phyloP scores from a whole-genome alignment of 805 yeast species.

The Sporopachydermia quercuum region DNA sequence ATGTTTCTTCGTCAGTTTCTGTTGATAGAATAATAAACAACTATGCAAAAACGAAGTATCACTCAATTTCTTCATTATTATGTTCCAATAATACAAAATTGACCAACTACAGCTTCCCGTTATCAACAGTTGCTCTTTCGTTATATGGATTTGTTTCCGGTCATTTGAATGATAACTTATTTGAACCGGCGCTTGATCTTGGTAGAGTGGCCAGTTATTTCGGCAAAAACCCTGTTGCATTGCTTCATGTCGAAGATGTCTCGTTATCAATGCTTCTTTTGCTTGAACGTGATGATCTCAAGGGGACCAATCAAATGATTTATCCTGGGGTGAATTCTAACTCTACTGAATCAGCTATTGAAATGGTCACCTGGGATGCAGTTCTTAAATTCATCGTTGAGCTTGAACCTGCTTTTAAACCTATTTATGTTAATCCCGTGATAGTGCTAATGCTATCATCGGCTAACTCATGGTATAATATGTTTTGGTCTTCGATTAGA shows the following conservation, averaged over 20 bases:
- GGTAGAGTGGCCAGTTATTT: neutral
- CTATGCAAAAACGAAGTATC: neutral
- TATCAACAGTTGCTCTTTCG: neutral
- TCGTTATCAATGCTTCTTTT: neutral
- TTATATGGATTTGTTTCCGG: neutral
- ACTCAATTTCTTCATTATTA: neutral
- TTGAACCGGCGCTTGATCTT: neutral
- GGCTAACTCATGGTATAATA: neutral
- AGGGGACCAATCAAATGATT: neutral
- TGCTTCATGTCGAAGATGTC: neutral
- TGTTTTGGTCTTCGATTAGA: no score
- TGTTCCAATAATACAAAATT: neutral
- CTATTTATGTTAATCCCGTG: neutral
- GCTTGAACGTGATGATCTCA: neutral
- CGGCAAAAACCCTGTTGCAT: neutral
- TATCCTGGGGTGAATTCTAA: no score
- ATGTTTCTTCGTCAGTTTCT: neutral
- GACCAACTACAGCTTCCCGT: neutral
- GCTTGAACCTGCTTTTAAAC: neutral
- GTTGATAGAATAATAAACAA: neutral
- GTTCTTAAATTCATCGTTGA: neutral
- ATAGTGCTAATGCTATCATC: neutral
- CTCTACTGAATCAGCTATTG: neutral
- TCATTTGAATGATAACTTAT: neutral
- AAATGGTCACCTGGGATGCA: neutral